A percentile compares a stretch with the other conserved stretches of the same genome.
phyloP scores from a whole-genome alignment of 2,329 filamentous ascomycete genomes.

The Pleurostoma richardsiae region DNA sequence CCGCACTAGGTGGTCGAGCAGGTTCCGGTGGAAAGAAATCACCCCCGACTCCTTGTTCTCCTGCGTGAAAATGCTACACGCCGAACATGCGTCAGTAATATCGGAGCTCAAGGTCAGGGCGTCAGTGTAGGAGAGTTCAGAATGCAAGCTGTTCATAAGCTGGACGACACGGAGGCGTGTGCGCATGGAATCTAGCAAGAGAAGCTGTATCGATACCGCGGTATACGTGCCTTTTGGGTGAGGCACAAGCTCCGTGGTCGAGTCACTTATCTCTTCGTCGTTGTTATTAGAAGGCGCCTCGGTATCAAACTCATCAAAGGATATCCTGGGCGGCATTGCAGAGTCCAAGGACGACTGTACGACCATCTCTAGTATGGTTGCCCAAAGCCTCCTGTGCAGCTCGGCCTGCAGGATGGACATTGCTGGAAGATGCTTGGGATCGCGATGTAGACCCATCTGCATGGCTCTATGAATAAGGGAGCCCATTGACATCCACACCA shows the following conservation, averaged over 20 bases:
- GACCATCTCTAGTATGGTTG: constrained; percentile 33
- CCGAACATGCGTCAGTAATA: constrained; percentile 19
- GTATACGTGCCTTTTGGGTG: constrained; percentile 21
- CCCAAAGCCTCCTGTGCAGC: constrained; percentile 35
- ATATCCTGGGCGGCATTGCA: constrained; percentile 31
- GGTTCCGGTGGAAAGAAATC: constrained; percentile 37
- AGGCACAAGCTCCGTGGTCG: constrained; percentile 10
- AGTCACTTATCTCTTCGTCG: constrained; percentile 17
- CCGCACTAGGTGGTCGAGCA: constrained; percentile 45
- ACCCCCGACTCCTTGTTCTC: constrained; percentile 11
- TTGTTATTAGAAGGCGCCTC: constrained; percentile 28
- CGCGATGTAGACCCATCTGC: constrained; percentile 38
- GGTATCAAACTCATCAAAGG: constrained; percentile 33
- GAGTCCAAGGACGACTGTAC: constrained; percentile 32
- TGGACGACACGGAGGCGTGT: constrained; percentile 26
- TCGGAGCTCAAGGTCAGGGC: constrained; percentile 26
- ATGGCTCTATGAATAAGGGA: constrained; percentile 35
- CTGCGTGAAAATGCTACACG: constrained; percentile 13
- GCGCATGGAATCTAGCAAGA: constrained; percentile 27
- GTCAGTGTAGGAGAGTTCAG: constrained; percentile 25
- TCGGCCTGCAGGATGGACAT: constrained; percentile 30
- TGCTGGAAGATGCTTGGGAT: constrained; percentile 28
- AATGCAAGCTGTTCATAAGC: constrained; percentile 25
- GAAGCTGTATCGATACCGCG: constrained; percentile 26
- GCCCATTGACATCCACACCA: constrained; percentile 34